A percentile compares a stretch with the other conserved stretches of the same genome.
These are phyloP conservation scores for Kodamaea sp. DNA, from an alignment of 1,139 yeast species.

Conservation along the genomic window DNA sequence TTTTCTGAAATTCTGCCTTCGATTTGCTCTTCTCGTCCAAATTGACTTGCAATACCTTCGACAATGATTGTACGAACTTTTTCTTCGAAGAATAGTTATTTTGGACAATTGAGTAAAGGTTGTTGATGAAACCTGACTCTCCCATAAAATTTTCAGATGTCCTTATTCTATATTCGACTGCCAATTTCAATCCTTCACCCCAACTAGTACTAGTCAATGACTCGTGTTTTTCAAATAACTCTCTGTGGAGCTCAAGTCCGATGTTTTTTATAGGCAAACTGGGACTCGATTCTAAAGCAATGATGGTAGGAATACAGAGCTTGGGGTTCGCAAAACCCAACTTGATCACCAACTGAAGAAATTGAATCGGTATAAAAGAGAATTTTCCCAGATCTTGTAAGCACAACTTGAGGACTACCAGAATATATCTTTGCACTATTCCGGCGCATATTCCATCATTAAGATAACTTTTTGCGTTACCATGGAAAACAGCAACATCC, in stretches of 20 bases:
- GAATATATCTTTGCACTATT: slow-evolving; percentile 63
- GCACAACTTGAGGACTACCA: slow-evolving; percentile 49
- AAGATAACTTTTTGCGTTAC: slow-evolving; percentile 44
- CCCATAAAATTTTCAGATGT: slow-evolving; percentile 21
- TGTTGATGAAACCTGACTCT: slow-evolving; percentile 23
- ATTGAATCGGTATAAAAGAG: slow-evolving; percentile 52
- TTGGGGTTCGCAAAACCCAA: slow-evolving; percentile 79
- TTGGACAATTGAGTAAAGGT: slow-evolving; percentile 46
- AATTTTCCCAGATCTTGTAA: slow-evolving; percentile 43
- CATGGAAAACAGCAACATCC: slow-evolving; percentile 57
- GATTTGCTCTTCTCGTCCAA: slow-evolving; percentile 7
- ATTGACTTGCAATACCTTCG: slow-evolving; percentile 25
- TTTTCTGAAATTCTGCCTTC: slow-evolving; percentile 19
- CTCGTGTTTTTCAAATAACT: slow-evolving; percentile 65
- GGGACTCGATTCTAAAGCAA: slow-evolving; percentile 66
- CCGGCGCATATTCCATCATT: slow-evolving; percentile 76
- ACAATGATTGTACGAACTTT: slow-evolving; percentile 40
- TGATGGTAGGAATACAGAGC: slow-evolving; percentile 62
- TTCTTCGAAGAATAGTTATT: slow-evolving; percentile 45
- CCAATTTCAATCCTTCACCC: slow-evolving; percentile 61
- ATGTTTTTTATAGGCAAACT: slow-evolving; percentile 41
- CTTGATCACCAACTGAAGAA: slow-evolving; percentile 54
- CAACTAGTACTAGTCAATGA: slow-evolving; percentile 68
- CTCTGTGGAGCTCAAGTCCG: slow-evolving; percentile 55
- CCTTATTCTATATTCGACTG: slow-evolving; percentile 45